These are phyloP conservation scores for Colletotrichum tofieldiae DNA, from an alignment of 2,329 filamentous ascomycete genomes.

Conservation along the genomic window DNA sequence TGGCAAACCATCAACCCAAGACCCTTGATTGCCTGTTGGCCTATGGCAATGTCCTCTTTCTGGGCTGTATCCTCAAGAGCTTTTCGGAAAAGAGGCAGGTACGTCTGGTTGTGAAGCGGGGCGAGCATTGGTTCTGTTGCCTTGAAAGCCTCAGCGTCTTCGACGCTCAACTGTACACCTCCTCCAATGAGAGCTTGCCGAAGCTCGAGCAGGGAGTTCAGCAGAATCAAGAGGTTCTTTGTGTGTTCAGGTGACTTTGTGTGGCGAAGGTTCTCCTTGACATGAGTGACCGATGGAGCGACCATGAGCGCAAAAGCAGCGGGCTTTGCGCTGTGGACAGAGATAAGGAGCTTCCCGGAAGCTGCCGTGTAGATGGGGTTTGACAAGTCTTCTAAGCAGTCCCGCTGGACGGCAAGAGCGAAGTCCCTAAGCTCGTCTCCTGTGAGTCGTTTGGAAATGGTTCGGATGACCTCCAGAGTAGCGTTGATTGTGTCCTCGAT, in stretches of 20 bases:
- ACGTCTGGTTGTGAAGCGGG: conserved; percentile 61
- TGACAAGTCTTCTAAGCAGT: conserved; percentile 68
- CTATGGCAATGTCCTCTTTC: conserved; percentile 58
- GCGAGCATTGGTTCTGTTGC: conserved; percentile 56
- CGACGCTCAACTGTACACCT: conserved; percentile 48
- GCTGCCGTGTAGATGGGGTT: conserved; percentile 68
- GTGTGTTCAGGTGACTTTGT: conserved; percentile 66
- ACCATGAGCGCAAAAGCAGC: conserved; percentile 65
- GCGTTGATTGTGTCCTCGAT: conserved; percentile 71
- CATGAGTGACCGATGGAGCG: conserved; percentile 62
- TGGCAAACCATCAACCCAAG: conserved; percentile 63
- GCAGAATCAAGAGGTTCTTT: conserved; percentile 66
- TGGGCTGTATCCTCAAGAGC: conserved; percentile 49
- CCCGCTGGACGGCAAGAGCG: conserved; percentile 64
- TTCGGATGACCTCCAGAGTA: conserved; percentile 68
- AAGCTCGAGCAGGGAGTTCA: conserved; percentile 67
- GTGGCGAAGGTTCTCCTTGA: conserved; percentile 66
- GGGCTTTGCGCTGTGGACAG: conserved; percentile 64
- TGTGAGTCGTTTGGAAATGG: conserved; percentile 63
- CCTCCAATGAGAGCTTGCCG: conserved; percentile 57
- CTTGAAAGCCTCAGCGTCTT: conserved; percentile 57
- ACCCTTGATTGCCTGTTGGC: conserved; percentile 62
- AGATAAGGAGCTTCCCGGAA: conserved; percentile 67
- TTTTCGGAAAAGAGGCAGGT: conserved; percentile 55
- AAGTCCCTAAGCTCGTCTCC: conserved; percentile 63